phyloP scores from a whole-genome alignment of 148 eudicot species.

The Diospyros lotus region DNA sequence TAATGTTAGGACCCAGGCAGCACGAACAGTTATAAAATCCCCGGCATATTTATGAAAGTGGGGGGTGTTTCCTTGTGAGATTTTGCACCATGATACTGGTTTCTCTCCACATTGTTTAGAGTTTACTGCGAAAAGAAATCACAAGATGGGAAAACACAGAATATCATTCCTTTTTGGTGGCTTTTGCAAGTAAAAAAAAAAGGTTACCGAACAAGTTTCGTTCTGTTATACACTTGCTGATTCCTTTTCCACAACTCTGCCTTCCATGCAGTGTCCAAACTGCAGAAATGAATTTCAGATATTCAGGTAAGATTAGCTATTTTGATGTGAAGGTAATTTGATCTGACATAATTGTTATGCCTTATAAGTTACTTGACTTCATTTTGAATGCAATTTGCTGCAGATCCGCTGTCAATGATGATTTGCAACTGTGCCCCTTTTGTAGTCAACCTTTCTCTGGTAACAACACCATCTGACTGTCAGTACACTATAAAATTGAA shows the following conservation, averaged over 20 bases:
- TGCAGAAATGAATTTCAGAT: constrained; percentile 79
- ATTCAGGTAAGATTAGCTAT: constrained; percentile 58
- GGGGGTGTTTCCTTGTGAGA: not conserved
- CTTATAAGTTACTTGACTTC: constrained; percentile 1
- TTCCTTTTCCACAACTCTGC: constrained; percentile 3
- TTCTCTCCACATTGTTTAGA: not conserved
- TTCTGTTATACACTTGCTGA: not conserved
- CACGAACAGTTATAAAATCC: not conserved
- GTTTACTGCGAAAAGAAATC: not conserved
- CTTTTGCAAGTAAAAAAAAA: not conserved
- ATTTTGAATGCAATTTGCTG: constrained; percentile 15
- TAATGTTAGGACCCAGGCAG: not conserved
- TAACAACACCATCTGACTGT: constrained; percentile 14
- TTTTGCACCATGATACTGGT: not conserved
- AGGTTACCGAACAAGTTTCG: not conserved
- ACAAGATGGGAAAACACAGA: not conserved
- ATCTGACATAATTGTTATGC: not conserved
- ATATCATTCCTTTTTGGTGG: not conserved
- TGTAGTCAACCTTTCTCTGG: constrained; percentile 95
- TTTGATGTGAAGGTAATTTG: constrained; percentile 1
- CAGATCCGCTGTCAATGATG: constrained; percentile 76
- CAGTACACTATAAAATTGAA: too few species aligned
- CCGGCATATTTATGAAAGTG: not conserved
- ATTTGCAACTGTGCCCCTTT: constrained; percentile 72
- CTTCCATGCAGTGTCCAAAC: constrained; percentile 81